Base-by-base conservation (phyloP, 331 rosid genomes). In the Erythrophleum ivorense region DNA sequence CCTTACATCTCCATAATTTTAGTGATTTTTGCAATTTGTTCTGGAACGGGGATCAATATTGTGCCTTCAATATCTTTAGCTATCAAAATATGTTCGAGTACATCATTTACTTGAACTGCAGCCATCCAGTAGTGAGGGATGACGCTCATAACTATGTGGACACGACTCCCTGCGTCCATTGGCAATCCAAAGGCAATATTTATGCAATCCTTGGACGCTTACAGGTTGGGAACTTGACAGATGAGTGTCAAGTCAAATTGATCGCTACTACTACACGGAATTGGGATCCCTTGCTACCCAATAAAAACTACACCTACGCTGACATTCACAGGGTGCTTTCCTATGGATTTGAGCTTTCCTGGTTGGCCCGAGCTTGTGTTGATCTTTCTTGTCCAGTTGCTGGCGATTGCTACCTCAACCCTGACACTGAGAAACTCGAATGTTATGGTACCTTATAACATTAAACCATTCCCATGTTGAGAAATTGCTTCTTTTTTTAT, bases 281-380 rank as follows among this genome's bases (percentile, higher is more conserved):
- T 3, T 6, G 18, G 10, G 10, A 1, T 3, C 16, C 58, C 58
- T 53, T 53, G 0, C 38, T 9, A 1, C 36, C 0, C 6, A 2
- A 9, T 0, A 5, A 9, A 4, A 49, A 9, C 43, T 31, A 29
- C 6, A 31, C 80, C 7, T 77, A 77, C 11, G 19, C 7, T 8
- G 58, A 71, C 9, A 15, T 77, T 10, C 80, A 72, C 52, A 8
- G 58, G 40, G 48, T 13, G 66, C 3, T 74, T 0, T 54, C 46
- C 0, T 49, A 24, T 31, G 88, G 85, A 5, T 85, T 78, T 53
- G 78, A 67, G 15, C 57, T 85, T 38, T 81, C 85, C 10, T 81
- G 85, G 83, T 3, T 18, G 34, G 3, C 11, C 16, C 0, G 4
- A 16, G 1, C 46, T 1, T 55, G 79, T 62, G 24, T 3, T 3